Conservation (phyloP, 192 early-diverging fungal genomes). For the Rhizoclosmatium sp. region DNA sequence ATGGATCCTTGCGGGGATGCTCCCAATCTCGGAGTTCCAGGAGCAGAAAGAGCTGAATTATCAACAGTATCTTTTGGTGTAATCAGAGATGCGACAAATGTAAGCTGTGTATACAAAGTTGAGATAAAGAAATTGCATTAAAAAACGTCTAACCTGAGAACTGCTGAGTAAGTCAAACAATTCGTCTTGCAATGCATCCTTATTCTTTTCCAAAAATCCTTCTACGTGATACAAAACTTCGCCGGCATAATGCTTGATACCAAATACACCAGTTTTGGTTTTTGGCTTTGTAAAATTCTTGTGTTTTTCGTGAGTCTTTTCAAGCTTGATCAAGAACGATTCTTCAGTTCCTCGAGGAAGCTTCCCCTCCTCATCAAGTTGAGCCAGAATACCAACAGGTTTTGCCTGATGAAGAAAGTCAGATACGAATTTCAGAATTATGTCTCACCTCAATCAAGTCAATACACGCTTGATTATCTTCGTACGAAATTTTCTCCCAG, state of each 20-base stretch:
- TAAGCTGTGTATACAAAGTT: constrained; percentile 35
- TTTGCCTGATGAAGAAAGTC: constrained; percentile 45
- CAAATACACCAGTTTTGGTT: constrained; percentile 59
- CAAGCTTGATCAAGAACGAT: constrained; percentile 55
- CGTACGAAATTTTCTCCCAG: constrained; percentile 64
- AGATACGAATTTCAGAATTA: constrained; percentile 19
- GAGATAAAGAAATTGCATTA: neutral
- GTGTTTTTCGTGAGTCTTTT: constrained; percentile 50
- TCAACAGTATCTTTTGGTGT: constrained; percentile 43
- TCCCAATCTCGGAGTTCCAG: constrained; percentile 32
- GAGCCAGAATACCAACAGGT: constrained; percentile 56
- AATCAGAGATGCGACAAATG: constrained; percentile 57
- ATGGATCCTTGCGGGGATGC: constrained; percentile 13
- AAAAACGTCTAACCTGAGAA: constrained; percentile 44
- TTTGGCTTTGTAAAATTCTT: constrained; percentile 58
- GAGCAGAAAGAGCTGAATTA: constrained; percentile 14
- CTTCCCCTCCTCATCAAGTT: constrained; percentile 65
- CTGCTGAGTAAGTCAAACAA: constrained; percentile 58
- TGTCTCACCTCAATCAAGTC: constrained; percentile 61
- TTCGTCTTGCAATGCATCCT: constrained; percentile 63
- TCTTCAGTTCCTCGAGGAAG: constrained; percentile 68
- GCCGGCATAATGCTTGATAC: constrained; percentile 64
- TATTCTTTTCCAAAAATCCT: constrained; percentile 65
- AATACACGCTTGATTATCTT: constrained; percentile 58
- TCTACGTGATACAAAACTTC: constrained; percentile 58